Evolutionary conservation across 441 rosid genomes (phyloP).

Genomic region (Syzygium malaccense): DNA sequence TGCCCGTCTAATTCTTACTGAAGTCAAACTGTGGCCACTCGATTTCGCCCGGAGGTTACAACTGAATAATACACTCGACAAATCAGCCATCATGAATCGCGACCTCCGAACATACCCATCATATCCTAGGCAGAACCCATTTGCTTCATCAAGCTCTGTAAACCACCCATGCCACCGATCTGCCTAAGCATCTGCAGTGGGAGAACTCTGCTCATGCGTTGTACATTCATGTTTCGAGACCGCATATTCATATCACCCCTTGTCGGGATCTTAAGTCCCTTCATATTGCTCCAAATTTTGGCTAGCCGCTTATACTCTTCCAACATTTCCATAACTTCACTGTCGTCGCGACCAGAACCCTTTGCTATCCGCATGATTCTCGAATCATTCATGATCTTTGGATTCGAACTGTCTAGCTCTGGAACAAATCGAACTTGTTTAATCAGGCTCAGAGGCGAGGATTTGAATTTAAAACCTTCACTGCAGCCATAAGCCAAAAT

Average conservation of each 20-base stretch:
- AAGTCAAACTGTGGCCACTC: neutral
- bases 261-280: constrained; percentile 80
- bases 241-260: constrained; percentile 85
- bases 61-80: neutral
- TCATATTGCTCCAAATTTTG: constrained; percentile 68
- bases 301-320: constrained; percentile 48
- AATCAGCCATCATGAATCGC: constrained; percentile 28
- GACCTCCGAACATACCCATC: constrained; percentile 92
- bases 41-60: neutral
- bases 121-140: constrained; percentile 79
- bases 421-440: neutral
- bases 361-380: constrained; percentile 61
- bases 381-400: constrained; percentile 72
- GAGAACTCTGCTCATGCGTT: constrained; percentile 76
- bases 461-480: neutral
- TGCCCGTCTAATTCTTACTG: neutral
- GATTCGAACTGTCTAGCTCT: constrained; percentile 82
- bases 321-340: constrained; percentile 71
- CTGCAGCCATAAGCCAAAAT: neutral
- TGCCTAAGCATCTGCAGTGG: constrained; percentile 89
- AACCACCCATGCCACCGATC: constrained; percentile 84
- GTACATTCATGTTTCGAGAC: constrained; percentile 76
- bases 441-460: neutral
- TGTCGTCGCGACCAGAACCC: constrained; percentile 56
- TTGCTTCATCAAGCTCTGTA: constrained; percentile 83